A percentile compares a stretch with the other conserved stretches of the same genome.
Conservation (phyloP, 768 basidiomycete genomes). For the Candolleomyces eurysporus region DNA sequence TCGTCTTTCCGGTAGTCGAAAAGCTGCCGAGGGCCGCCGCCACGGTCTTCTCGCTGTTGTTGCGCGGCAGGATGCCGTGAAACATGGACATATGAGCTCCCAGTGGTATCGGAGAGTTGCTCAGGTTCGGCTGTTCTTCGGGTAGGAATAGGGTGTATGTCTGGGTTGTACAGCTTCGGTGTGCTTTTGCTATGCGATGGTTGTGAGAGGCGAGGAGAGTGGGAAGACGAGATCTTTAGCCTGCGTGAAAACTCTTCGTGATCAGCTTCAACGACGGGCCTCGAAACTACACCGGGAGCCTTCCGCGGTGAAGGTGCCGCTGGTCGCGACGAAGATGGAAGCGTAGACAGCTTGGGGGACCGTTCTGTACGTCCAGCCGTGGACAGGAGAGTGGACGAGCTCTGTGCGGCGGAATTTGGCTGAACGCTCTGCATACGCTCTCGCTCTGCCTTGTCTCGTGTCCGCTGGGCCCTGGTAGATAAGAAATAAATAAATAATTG, state of each 20-base stretch:
- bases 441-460: slow-evolving; percentile 47
- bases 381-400: slow-evolving; percentile 15
- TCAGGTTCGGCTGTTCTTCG: slow-evolving; percentile 67
- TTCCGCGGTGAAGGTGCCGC: slow-evolving; percentile 32
- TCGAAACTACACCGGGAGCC: slow-evolving; percentile 33
- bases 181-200: slow-evolving; percentile 32
- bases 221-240: slow-evolving; percentile 67
- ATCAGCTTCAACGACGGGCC: slow-evolving; percentile 49
- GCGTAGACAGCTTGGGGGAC: slow-evolving; percentile 24
- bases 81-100: slow-evolving; percentile 43
- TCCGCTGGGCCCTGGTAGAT: slow-evolving; percentile 39
- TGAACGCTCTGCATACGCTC: slow-evolving; percentile 25
- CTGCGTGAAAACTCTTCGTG: slow-evolving; percentile 71
- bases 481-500: slow-evolving; percentile 8
- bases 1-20: slow-evolving; percentile 92
- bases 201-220: slow-evolving; percentile 33
- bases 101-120: slow-evolving; percentile 54
- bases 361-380: slow-evolving; percentile 23
- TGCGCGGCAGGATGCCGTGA: slow-evolving; percentile 19
- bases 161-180: slow-evolving; percentile 68
- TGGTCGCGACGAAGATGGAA: slow-evolving; percentile 24
- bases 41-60: slow-evolving; percentile 29
- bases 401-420: slow-evolving; percentile 22
- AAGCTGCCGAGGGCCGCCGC: slow-evolving; percentile 53
- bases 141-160: slow-evolving; percentile 63